A percentile compares a stretch with the other conserved stretches of the same genome.
Conservation (phyloP, 176 grass and related monocot species). For the Pharus latifolius region DNA sequence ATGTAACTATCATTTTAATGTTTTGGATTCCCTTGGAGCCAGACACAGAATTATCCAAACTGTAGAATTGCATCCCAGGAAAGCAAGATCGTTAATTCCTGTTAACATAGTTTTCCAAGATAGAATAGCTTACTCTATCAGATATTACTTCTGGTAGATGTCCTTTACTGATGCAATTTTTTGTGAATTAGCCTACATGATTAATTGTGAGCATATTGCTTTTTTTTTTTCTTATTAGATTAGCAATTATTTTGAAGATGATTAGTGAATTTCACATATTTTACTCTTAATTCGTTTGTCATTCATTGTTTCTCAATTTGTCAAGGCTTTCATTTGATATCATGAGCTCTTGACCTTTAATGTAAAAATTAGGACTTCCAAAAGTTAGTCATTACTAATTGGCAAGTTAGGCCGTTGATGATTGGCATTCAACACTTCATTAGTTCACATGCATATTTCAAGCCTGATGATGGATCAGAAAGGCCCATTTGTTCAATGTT, state of each 20-base stretch:
- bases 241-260: not conserved
- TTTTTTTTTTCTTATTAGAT: not conserved
- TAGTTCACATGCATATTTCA: not conserved
- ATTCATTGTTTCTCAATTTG: not conserved
- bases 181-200: not conserved
- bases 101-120: not conserved
- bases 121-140: no score
- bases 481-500: not conserved
- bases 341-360: conserved; percentile 10
- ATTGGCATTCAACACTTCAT: not conserved
- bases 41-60: not conserved
- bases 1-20: not conserved
- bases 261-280: not conserved
- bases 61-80: not conserved
- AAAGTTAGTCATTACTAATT: conserved; percentile 2
- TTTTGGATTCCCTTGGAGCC: not conserved
- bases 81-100: no score
- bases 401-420: not conserved
- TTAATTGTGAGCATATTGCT: not conserved
- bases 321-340: not conserved
- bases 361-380: not conserved
- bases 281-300: no score
- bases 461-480: not conserved
- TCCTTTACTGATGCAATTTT: not conserved
- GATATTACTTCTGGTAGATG: not conserved